Base-by-base conservation (phyloP, 1,139 yeast species). In the Suhomyces yuchorum region DNA sequence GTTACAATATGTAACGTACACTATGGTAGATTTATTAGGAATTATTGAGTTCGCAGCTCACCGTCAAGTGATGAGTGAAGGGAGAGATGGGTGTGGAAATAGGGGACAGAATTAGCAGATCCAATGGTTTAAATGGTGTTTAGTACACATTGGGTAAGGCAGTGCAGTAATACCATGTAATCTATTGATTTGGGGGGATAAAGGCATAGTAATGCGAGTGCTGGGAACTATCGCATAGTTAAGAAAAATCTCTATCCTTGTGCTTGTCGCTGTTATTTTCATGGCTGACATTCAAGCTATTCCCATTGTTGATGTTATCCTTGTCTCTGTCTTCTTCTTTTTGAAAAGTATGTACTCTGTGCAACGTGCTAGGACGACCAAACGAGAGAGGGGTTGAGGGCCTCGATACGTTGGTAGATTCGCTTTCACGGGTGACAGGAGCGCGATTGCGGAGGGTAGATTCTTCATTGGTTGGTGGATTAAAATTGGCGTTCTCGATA, bases 231-330 rank as follows among this genome's bases (percentile, higher is more conserved):
- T n/a, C n/a, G n/a, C n/a, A n/a, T n/a, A n/a, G n/a, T 30, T 7
- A 30, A 9, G 34, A 30, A 15, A 30, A 30, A 2, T 14, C 34
- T 14, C 11, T 30, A 9, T 14, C 9, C 19, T 14, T 30, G 18
- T 2, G 18, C 18, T 30, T 26, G 24, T 39, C 30, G 14, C 57
- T 56, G 6, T 59, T 61, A 38, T 59, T 61, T 14, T 58, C 47
- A 41, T 46, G 46, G 9, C 52, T 48, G n/a, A 54, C 47, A 35
- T 54, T 59, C 19, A 58, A 47, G 40, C 59, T 56, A 47, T 62
- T 63, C 2, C 67, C 67, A 42, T 62, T 63, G 42, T 61, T 61
- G 18, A 41, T 47, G 8, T 52, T 59, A 30, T 44, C 40, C 12
- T 48, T 46, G 23, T 52, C 51, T 36, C 46, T 40, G 24, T 49